These are phyloP conservation scores for Lactarius akahatsu DNA, from an alignment of 768 basidiomycete genomes.

Conservation along the genomic window DNA sequence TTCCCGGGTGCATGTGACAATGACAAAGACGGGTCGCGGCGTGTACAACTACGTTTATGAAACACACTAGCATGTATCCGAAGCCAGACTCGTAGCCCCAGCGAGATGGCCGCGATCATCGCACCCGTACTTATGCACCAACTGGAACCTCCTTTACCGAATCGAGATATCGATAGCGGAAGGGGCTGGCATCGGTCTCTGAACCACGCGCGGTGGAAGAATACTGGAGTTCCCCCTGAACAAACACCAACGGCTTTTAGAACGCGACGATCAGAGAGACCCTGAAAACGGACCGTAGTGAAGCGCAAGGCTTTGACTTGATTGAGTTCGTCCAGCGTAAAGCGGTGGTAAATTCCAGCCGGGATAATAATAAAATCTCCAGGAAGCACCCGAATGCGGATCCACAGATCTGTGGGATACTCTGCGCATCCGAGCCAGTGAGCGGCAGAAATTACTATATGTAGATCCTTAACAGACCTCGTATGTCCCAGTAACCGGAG, in stretches of 20 bases:
- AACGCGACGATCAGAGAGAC: neutral
- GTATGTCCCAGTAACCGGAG: conserved; percentile 86
- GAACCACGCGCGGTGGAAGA: conserved; percentile 64
- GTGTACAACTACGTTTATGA: too few species aligned
- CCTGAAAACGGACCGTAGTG: conserved; percentile 48
- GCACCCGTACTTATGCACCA: too few species aligned
- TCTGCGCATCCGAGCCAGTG: conserved; percentile 43
- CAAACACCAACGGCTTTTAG: neutral
- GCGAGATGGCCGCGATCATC: too few species aligned
- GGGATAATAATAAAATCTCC: conserved; percentile 89
- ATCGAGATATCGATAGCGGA: conserved; percentile 60
- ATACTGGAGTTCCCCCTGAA: conserved; percentile 91
- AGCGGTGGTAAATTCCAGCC: conserved; percentile 91
- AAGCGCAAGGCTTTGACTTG: conserved; percentile 43
- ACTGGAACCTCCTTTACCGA: conserved; percentile 18
- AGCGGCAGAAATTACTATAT: neutral
- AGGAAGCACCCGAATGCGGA: conserved; percentile 68
- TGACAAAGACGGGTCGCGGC: too few species aligned
- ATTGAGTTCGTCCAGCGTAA: conserved; percentile 82
- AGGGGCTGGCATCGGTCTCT: conserved; percentile 62
- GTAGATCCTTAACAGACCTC: conserved; percentile 49
- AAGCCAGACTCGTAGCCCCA: too few species aligned
- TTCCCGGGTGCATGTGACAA: too few species aligned
- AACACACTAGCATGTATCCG: too few species aligned
- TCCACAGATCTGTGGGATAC: conserved; percentile 68